A percentile compares a stretch with the other conserved stretches of the same genome.
Evolutionary conservation across 257 asterid genomes (phyloP).

Genomic region (Capsicum rhomboideum): DNA sequence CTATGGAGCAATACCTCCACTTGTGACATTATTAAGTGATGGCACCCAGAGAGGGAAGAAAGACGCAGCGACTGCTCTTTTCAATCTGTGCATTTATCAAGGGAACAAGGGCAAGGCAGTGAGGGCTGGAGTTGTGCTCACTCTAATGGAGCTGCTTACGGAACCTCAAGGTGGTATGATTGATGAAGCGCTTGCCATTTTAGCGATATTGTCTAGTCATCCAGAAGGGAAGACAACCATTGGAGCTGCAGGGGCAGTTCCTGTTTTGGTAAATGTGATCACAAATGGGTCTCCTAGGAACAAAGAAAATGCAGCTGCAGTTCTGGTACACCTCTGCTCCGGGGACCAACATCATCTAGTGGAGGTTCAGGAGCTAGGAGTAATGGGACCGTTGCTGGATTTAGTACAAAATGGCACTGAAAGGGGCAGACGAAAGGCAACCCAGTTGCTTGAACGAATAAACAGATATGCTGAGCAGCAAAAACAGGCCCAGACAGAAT

Average conservation of each 20-base stretch:
- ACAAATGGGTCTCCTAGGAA: slow-evolving; percentile 75
- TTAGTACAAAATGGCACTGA: slow-evolving; percentile 78
- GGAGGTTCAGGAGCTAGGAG: slow-evolving; percentile 68
- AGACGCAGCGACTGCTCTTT: slow-evolving; percentile 90
- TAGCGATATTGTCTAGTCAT: slow-evolving; percentile 84
- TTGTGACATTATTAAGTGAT: slow-evolving; percentile 61
- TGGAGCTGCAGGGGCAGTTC: slow-evolving; percentile 78
- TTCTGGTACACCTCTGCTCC: slow-evolving; percentile 76
- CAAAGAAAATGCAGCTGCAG: slow-evolving; percentile 86
- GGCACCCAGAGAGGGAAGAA: slow-evolving; percentile 88
- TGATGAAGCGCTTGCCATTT: slow-evolving; percentile 83
- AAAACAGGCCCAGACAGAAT: slow-evolving; percentile 44
- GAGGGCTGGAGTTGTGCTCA: slow-evolving; percentile 81
- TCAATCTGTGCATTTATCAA: slow-evolving; percentile 90
- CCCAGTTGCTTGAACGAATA: slow-evolving; percentile 75
- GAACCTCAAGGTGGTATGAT: slow-evolving; percentile 82
- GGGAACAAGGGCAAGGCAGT: slow-evolving; percentile 94
- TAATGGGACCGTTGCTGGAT: slow-evolving; percentile 58
- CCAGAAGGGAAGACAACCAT: slow-evolving; percentile 73
- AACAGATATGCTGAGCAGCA: slow-evolving; percentile 65
- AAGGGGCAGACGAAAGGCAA: slow-evolving; percentile 80
- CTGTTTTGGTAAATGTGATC: slow-evolving; percentile 61
- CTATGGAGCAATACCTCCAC: slow-evolving; percentile 82
- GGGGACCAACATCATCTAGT: slow-evolving; percentile 64
- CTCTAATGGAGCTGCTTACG: slow-evolving; percentile 68